Conservation (phyloP, 192 early-diverging fungal genomes). For the Coemansia sp. region DNA sequence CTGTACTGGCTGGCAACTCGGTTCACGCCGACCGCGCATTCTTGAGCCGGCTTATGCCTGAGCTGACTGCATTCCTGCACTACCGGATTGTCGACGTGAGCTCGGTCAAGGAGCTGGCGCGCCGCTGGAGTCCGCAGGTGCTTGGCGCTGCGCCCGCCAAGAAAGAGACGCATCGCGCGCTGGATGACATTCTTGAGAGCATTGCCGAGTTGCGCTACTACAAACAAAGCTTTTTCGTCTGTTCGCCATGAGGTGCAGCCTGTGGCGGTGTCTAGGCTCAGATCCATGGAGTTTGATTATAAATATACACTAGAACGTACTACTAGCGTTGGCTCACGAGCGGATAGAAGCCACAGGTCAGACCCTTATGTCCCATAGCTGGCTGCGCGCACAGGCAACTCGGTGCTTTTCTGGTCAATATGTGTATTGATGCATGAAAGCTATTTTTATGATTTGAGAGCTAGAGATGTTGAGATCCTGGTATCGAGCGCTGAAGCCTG, state of each 20-base stretch:
- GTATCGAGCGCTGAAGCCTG: no score
- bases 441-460: no score
- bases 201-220: slow-evolving; percentile 87
- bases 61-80: slow-evolving; percentile 70
- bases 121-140: slow-evolving; percentile 71
- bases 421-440: no score
- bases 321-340: no score
- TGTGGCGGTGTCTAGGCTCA: not conserved
- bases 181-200: slow-evolving; percentile 91
- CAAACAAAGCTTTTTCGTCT: slow-evolving; percentile 56
- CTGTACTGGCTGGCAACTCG: slow-evolving; percentile 86
- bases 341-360: no score
- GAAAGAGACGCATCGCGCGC: slow-evolving; percentile 63
- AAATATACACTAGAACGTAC: no score
- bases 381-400: no score
- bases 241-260: not conserved
- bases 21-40: slow-evolving; percentile 91
- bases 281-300: no score
- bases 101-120: slow-evolving; percentile 83
- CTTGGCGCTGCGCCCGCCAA: slow-evolving; percentile 61
- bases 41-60: slow-evolving; percentile 75
- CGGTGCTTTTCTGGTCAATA: no score
- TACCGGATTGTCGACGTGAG: slow-evolving; percentile 88
- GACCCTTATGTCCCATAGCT: no score
- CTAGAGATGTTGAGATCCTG: no score